A percentile compares a stretch with the other conserved stretches of the same genome.
phyloP scores from a whole-genome alignment of 164 flowering plant genomes.

The Magnolia changhungtana region DNA sequence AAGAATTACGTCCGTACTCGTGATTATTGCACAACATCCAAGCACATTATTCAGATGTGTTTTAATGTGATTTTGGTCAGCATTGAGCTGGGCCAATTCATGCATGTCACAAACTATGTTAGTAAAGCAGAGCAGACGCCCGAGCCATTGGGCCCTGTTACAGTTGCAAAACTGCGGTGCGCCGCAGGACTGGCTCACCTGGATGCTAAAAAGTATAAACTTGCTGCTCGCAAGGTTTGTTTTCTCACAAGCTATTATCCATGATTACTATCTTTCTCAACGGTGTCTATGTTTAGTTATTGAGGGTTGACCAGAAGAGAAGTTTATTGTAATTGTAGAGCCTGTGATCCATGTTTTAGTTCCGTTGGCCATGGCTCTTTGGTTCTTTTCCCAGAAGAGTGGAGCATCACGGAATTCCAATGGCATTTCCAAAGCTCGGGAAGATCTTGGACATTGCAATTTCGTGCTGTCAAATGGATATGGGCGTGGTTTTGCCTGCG shows the following conservation, averaged over 20 bases:
- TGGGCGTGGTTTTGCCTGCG: too few relatives aligned
- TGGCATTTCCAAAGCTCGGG: too few relatives aligned
- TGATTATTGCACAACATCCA: conserved; percentile 94
- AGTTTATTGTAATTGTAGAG: background rate
- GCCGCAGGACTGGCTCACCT: conserved; percentile 86
- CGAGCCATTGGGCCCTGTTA: conserved; percentile 58
- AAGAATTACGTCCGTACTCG: conserved; percentile 88
- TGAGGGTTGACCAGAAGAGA: background rate
- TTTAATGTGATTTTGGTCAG: conserved; percentile 84
- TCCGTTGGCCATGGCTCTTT: background rate
- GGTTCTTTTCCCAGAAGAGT: background rate
- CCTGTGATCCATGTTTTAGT: background rate
- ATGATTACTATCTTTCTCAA: background rate
- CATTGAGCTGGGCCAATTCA: conserved; percentile 95
- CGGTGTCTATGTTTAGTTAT: background rate
- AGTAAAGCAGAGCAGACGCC: conserved; percentile 79
- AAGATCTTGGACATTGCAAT: too few relatives aligned
- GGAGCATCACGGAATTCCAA: too few relatives aligned
- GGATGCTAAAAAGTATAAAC: conserved; percentile 83
- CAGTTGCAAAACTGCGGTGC: conserved; percentile 64
- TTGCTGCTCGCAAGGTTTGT: conserved; percentile 95
- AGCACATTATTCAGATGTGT: conserved; percentile 90
- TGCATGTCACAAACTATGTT: conserved; percentile 87
- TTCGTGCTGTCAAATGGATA: too few relatives aligned
- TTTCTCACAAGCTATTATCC: background rate